These are phyloP conservation scores for Triticum monococcum DNA, from an alignment of 176 grass and related monocot genomes.

Conservation along the genomic window DNA sequence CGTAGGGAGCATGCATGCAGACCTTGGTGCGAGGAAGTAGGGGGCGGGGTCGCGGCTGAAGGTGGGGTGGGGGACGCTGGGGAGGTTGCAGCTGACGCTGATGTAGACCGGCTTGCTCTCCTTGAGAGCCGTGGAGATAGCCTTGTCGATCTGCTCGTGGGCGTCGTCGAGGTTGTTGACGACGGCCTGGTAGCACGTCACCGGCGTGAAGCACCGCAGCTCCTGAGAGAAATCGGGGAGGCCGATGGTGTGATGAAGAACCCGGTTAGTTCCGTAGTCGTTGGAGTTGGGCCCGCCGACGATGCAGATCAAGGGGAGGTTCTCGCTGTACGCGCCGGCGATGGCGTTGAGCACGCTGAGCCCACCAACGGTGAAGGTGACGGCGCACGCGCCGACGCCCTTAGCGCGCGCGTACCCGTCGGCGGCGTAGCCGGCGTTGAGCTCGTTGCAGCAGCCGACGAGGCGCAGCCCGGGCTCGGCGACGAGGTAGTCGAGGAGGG, in stretches of 20 bases:
- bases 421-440: slow-evolving; percentile 63
- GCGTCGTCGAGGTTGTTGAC: slow-evolving; percentile 74
- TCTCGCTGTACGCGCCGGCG: slow-evolving; percentile 61
- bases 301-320: slow-evolving; percentile 53
- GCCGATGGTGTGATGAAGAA: slow-evolving; percentile 65
- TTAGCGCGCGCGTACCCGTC: slow-evolving; percentile 52
- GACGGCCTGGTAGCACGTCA: slow-evolving; percentile 49
- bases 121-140: slow-evolving; percentile 67
- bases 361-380: slow-evolving; percentile 63
- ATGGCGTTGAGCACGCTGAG: slow-evolving; percentile 61
- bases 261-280: slow-evolving; percentile 50
- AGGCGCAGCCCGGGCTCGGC: slow-evolving; percentile 15
- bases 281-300: slow-evolving; percentile 58
- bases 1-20: background rate
- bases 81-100: slow-evolving; percentile 79
- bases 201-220: slow-evolving; percentile 52
- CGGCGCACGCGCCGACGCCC: slow-evolving; percentile 58
- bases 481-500: slow-evolving; percentile 17
- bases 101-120: slow-evolving; percentile 90
- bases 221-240: slow-evolving; percentile 58
- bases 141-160: slow-evolving; percentile 85
- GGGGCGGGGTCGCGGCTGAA: slow-evolving; percentile 52
- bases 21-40: slow-evolving; percentile 56
- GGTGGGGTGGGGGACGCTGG: slow-evolving; percentile 57
- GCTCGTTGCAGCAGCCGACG: slow-evolving; percentile 63